phyloP scores from a whole-genome alignment of 2,329 filamentous ascomycete species.

The Aaosphaeria arxii region DNA sequence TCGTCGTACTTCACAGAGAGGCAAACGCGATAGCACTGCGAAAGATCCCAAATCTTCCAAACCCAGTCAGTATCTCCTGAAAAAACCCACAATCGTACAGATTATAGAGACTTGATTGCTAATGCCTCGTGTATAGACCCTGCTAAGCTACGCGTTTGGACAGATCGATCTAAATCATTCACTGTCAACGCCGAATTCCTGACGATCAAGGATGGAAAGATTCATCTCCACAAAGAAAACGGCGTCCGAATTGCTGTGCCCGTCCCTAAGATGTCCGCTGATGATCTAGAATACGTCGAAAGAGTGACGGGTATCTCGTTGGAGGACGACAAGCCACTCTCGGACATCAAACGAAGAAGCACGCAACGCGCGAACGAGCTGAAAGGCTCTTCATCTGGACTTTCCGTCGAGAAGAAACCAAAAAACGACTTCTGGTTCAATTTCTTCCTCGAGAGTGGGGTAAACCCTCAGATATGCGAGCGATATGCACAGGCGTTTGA shows the following conservation, averaged over 20 bases:
- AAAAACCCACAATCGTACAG: too few relatives aligned
- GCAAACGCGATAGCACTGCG: conserved; percentile 65
- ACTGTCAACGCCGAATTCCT: conserved; percentile 97
- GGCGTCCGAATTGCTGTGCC: conserved; percentile 98
- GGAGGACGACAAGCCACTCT: conserved; percentile 88
- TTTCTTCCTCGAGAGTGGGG: conserved; percentile 91
- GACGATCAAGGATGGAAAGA: conserved; percentile 90
- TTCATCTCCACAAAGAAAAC: conserved; percentile 96
- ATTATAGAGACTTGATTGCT: background rate
- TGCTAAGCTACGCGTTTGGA: conserved; percentile 85
- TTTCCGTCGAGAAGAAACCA: conserved; percentile 64
- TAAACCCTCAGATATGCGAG: conserved; percentile 89
- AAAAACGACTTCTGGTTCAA: conserved; percentile 95
- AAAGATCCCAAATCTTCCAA: conserved; percentile 57
- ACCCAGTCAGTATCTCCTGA: conserved; percentile 61
- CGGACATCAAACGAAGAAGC: conserved; percentile 66
- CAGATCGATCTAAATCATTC: conserved; percentile 91
- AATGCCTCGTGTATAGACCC: conserved; percentile 50
- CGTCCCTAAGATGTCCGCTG: conserved; percentile 89
- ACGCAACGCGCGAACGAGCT: conserved; percentile 40
- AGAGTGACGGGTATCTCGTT: conserved; percentile 80
- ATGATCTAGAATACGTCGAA: conserved; percentile 95
- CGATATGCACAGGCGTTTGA: conserved; percentile 87
- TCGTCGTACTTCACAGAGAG: conserved; percentile 69
- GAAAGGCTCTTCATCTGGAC: conserved; percentile 51